phyloP scores from a whole-genome alignment of 2,329 filamentous ascomycete species.

The Rutstroemia sydowiana region DNA sequence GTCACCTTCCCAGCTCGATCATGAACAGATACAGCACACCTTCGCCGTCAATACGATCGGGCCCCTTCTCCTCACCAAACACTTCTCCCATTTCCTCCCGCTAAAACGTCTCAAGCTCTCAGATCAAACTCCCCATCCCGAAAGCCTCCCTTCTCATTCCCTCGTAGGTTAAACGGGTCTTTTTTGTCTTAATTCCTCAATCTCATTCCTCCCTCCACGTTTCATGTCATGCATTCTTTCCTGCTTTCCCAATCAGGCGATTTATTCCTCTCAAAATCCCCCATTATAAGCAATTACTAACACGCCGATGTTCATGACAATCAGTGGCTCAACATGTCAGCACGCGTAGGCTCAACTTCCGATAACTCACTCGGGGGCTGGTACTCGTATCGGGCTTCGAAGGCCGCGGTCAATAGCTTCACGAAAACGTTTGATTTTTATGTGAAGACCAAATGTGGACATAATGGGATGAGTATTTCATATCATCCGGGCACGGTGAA shows the following conservation, averaged over 20 bases:
- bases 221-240: too few relatives aligned
- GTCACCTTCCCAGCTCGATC: conserved; percentile 56
- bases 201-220: too few relatives aligned
- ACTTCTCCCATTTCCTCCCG: conserved; percentile 64
- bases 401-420: conserved; percentile 65
- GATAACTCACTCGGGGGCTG: conserved; percentile 72
- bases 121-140: conserved; percentile 11
- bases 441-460: conserved; percentile 47
- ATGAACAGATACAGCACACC: conserved; percentile 54
- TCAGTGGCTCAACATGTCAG: conserved; percentile 73
- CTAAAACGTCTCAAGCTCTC: conserved; percentile 40
- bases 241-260: too few relatives aligned
- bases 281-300: too few relatives aligned
- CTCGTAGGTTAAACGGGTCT: too few relatives aligned
- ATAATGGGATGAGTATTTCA: conserved; percentile 58
- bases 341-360: conserved; percentile 65
- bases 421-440: conserved; percentile 66
- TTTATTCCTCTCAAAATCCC: too few relatives aligned
- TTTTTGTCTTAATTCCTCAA: too few relatives aligned
- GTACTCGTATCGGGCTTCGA: conserved; percentile 74
- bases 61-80: conserved; percentile 68
- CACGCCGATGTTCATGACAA: too few relatives aligned
- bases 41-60: conserved; percentile 68
- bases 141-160: conserved; percentile 43
- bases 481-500: conserved; percentile 78